These are phyloP conservation scores for Endoconidiophora laricicola DNA, from an alignment of 2,329 filamentous ascomycete species.

Conservation along the genomic window DNA sequence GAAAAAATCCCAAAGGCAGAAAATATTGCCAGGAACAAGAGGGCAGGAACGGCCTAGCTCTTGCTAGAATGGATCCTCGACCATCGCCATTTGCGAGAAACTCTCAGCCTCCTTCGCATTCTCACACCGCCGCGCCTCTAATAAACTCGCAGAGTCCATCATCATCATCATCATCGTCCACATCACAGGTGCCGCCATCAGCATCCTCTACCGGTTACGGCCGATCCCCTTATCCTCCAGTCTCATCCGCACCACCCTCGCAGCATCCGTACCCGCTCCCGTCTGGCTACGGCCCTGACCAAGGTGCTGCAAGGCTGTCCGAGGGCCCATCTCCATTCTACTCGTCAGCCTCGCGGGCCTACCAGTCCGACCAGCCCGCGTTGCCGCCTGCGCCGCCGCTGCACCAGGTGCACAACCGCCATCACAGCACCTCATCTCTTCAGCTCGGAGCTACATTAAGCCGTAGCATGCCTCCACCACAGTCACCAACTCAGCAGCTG, in stretches of 20 bases:
- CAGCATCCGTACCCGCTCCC: constrained; percentile 2
- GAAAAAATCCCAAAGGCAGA: constrained; percentile 1
- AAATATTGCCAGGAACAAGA: background rate
- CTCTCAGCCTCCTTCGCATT: constrained; percentile 3
- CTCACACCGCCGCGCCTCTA: constrained; percentile 7
- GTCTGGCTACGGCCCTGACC: constrained; percentile 3
- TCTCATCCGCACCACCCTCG: background rate
- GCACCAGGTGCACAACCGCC: constrained; percentile 24
- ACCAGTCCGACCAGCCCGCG: constrained; percentile 11
- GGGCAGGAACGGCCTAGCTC: background rate
- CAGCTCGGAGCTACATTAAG: constrained; percentile 22
- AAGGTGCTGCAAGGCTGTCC: constrained; percentile 1
- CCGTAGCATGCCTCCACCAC: constrained; percentile 30
- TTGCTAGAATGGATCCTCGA: constrained; percentile 11
- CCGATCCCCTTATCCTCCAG: background rate
- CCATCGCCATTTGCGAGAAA: constrained; percentile 9
- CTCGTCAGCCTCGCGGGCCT: constrained; percentile 7
- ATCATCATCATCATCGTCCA: constrained; percentile 11
- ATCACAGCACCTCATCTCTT: constrained; percentile 29
- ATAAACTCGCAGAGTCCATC: background rate
- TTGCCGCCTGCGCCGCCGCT: constrained; percentile 15
- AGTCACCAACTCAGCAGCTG: constrained; percentile 25
- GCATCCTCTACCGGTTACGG: background rate
- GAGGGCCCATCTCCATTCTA: constrained; percentile 6
- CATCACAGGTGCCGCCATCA: constrained; percentile 2